These are phyloP conservation scores for Annulohypoxylon stygium DNA, from an alignment of 495 filamentous ascomycete genomes.

Conservation along the genomic window DNA sequence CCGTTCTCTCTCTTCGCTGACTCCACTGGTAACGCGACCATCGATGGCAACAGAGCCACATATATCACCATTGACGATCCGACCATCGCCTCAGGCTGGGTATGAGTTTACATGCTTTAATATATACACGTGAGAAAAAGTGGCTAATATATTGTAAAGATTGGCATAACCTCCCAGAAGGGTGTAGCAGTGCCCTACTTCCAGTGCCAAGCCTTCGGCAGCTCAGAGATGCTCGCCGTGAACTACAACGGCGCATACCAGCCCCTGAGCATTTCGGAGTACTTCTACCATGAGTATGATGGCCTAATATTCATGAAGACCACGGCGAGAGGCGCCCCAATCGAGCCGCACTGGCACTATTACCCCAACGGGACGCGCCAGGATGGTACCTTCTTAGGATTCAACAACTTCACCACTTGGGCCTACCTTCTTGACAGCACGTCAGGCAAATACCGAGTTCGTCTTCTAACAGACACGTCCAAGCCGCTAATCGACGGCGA, in stretches of 20 bases:
- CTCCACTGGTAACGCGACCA: constrained; percentile 35
- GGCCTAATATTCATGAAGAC: constrained; percentile 37
- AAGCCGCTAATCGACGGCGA: constrained; percentile 23
- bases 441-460: constrained; percentile 29
- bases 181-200: constrained; percentile 29
- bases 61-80: constrained; percentile 27
- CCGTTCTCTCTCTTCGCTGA: constrained; percentile 40
- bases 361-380: constrained; percentile 43
- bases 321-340: constrained; percentile 32
- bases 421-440: constrained; percentile 31
- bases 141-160: constrained; percentile 7
- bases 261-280: constrained; percentile 42
- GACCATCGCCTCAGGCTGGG: constrained; percentile 32
- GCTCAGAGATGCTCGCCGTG: constrained; percentile 41
- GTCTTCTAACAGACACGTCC: constrained; percentile 32
- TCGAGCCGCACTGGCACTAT: constrained; percentile 46
- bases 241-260: constrained; percentile 32
- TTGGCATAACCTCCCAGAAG: constrained; percentile 18
- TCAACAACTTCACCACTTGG: constrained; percentile 43
- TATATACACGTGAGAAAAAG: neutral
- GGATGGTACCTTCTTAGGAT: constrained; percentile 36
- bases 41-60: constrained; percentile 38
- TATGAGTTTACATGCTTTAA: neutral
- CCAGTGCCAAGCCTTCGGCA: constrained; percentile 42
- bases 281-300: constrained; percentile 43